Conservation (phyloP, 495 filamentous ascomycete genomes). For the Diplogelasinospora grovesii region DNA sequence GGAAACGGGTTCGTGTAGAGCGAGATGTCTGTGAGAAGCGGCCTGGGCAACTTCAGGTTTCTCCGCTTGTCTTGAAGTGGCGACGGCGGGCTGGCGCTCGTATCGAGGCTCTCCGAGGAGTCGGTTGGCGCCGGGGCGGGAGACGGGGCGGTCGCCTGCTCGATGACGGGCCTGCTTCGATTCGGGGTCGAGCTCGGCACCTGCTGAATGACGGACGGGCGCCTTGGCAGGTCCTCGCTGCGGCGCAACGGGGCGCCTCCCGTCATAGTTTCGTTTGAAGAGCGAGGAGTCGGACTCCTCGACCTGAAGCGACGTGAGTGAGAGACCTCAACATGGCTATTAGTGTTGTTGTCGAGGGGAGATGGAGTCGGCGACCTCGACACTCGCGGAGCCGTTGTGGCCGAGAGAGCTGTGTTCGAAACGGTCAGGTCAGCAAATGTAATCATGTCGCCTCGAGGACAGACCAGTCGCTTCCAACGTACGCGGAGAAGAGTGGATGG, state of each 20-base stretch:
- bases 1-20: constrained; percentile 44
- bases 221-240: constrained; percentile 31
- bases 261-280: constrained; percentile 28
- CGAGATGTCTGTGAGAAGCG: constrained; percentile 44
- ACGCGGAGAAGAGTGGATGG: constrained; percentile 45
- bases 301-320: constrained; percentile 35
- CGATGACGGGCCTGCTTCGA: constrained; percentile 40
- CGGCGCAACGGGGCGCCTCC: constrained; percentile 23
- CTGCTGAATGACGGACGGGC: constrained; percentile 33
- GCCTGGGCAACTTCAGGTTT: constrained; percentile 30
- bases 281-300: constrained; percentile 35
- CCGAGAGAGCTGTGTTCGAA: constrained; percentile 20
- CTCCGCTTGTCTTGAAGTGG: constrained; percentile 19
- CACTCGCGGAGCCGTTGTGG: constrained; percentile 24
- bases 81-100: constrained; percentile 7
- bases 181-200: constrained; percentile 25
- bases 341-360: constrained; percentile 34
- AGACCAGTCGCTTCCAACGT: constrained; percentile 30
- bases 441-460: constrained; percentile 1
- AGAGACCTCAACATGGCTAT: constrained; percentile 35
- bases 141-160: constrained; percentile 26
- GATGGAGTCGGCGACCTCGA: constrained; percentile 40
- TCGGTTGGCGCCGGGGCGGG: constrained; percentile 19
- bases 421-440: constrained; percentile 29
- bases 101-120: constrained; percentile 20